Percentiles rank a stretch among this genome's conserved stretches.
Conservation (phyloP, 2,329 filamentous ascomycete genomes). For the Trichoderma atroviride region DNA sequence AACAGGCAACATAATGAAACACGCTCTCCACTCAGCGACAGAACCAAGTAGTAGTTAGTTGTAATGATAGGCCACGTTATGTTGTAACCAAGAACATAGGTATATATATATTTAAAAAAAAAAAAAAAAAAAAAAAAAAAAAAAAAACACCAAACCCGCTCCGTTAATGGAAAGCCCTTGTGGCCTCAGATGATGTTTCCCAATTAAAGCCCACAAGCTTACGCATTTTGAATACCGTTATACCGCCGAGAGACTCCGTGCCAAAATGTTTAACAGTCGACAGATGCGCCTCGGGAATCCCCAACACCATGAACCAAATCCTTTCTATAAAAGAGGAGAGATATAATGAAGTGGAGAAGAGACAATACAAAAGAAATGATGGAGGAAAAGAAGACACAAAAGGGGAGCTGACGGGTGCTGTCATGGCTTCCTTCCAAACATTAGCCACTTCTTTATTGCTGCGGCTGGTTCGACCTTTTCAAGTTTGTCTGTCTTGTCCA, state of each 20-base stretch:
- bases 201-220: slow-evolving; percentile 14
- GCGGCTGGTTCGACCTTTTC: slow-evolving; percentile 26
- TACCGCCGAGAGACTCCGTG: slow-evolving; percentile 14
- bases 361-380: background rate
- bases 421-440: slow-evolving; percentile 19
- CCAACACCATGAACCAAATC: slow-evolving; percentile 3
- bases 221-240: background rate
- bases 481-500: slow-evolving; percentile 27
- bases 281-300: slow-evolving; percentile 3
- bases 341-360: background rate
- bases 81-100: slow-evolving; percentile 18
- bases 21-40: background rate
- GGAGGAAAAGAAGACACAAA: too few species aligned
- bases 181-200: slow-evolving; percentile 8
- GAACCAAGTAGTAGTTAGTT: slow-evolving; percentile 18
- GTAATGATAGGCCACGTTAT: slow-evolving; percentile 1
- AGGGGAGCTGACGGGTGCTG: background rate
- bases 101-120: slow-evolving; percentile 1
- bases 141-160: slow-evolving; percentile 11
- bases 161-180: background rate
- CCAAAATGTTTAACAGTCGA: background rate
- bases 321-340: background rate
- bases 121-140: too few species aligned
- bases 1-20: background rate
- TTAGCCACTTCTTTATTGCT: slow-evolving; percentile 17